Base-by-base conservation (phyloP, 805 yeast species). In the Starmera quercuum region DNA sequence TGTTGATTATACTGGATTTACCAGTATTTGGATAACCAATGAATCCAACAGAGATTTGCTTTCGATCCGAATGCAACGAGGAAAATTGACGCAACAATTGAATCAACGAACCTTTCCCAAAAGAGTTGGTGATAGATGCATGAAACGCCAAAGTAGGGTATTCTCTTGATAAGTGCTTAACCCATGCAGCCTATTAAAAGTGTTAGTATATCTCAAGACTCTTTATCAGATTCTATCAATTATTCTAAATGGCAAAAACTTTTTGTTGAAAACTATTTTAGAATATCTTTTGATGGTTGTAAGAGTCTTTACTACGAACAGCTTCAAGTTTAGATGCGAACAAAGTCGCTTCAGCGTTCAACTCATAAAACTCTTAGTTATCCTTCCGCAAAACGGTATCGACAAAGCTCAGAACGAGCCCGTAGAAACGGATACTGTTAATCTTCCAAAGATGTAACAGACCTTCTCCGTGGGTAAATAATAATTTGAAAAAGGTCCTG, bases 11-110 rank as follows among this genome's bases (percentile, higher is more conserved):
- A 27, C 95, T 84, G 1, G 97, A 90, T 57, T 90, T 90, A 46
- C 98, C 98, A n/a, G 96, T 83, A 56, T 90, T 90, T 45, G 98
- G 98, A 57, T 92, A 90, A 12, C 98, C 98, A 54, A 90, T 88
- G 51, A 90, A 84, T 3, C 98, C 98, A 38, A 90, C 96, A 15
- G 97, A 87, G 35, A 90, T 87, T 60, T 90, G 98, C 56, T 87
- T 83, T 62, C 97, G 79, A 56, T 90, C 98, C 35, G 82, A 70
- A 56, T 90, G 97, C 44, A 90, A 66, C 23, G 85, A 72, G 4
- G 96, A 83, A 51, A 88, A 92, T 64, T 90, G 98, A 59, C 98
- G 78, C 47, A 90, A 65, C 39, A 90, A 68, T 62, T 92, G 97
- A 54, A 90, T 90, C 52, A 90, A 68, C 20, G 96, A 84, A 48